A percentile compares a stretch with the other conserved stretches of the same genome.
These are phyloP conservation scores for Citrus australasica DNA, from an alignment of 345 rosid species.

Conservation along the genomic window DNA sequence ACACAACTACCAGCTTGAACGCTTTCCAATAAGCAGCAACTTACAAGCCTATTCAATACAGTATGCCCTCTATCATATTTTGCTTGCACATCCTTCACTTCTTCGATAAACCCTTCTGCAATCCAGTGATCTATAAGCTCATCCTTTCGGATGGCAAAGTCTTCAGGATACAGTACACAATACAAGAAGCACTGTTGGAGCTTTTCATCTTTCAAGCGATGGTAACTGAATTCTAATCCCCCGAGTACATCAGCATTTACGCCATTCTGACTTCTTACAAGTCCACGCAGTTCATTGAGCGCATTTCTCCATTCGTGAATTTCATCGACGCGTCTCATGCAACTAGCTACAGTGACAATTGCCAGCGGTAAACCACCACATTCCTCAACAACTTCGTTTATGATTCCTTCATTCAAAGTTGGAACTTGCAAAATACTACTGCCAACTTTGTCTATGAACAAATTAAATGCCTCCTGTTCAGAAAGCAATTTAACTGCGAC, in stretches of 20 bases:
- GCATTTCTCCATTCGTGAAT: slow-evolving; percentile 16
- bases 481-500: slow-evolving; percentile 2
- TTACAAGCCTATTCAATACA: too few relatives aligned
- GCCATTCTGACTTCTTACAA: too few relatives aligned
- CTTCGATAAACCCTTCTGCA: too few relatives aligned
- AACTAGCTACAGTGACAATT: background rate
- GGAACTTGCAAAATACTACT: background rate
- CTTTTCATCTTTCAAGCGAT: too few relatives aligned
- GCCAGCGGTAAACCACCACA: background rate
- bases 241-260: background rate
- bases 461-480: background rate
- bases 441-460: too few relatives aligned
- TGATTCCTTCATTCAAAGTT: background rate
- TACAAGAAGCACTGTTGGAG: too few relatives aligned
- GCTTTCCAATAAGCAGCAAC: too few relatives aligned
- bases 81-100: too few relatives aligned
- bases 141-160: background rate
- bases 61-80: too few relatives aligned
- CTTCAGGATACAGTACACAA: too few relatives aligned
- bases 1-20: rapidly evolving
- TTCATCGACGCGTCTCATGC: background rate
- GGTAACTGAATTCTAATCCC: too few relatives aligned
- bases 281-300: background rate
- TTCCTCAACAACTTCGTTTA: background rate
- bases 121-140: background rate